Conservation (phyloP, 2,329 filamentous ascomycete genomes). For the Trichoderma pleuroti region DNA sequence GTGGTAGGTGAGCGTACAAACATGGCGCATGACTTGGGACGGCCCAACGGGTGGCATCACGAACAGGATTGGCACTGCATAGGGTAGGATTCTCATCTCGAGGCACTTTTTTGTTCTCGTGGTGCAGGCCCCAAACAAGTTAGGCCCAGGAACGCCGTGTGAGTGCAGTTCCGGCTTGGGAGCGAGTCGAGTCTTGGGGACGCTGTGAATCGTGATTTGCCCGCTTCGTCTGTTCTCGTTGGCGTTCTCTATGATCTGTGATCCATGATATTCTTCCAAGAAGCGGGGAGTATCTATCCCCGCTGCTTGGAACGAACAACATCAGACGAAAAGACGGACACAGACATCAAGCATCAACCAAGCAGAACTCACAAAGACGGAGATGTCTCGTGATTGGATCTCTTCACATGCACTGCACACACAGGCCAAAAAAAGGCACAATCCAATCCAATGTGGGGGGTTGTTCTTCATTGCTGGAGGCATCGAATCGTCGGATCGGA, state of each 20-base stretch:
- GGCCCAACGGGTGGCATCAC: background rate
- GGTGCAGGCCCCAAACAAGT: background rate
- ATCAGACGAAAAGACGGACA: background rate
- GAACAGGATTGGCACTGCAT: background rate
- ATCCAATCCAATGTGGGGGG: background rate
- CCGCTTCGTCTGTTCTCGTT: background rate
- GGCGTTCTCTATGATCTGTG: background rate
- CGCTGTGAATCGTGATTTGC: background rate
- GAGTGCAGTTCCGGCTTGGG: background rate
- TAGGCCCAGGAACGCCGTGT: conserved; percentile 7
- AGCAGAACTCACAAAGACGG: background rate
- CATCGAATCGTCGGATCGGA: background rate
- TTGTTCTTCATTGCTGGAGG: background rate
- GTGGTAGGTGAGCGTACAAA: background rate
- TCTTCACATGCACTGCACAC: background rate
- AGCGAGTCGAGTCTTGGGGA: background rate
- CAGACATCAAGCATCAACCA: background rate
- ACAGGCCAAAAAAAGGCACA: background rate
- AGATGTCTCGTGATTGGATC: background rate
- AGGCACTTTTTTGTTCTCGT: conserved; percentile 7
- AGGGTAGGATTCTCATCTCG: conserved; percentile 1
- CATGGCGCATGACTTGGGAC: background rate
- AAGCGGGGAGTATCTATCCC: background rate
- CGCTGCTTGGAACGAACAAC: background rate
- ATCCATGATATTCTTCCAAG: background rate